Evolutionary conservation across 1,139 yeast genomes (phyloP).

Genomic region (Kodamaea alishanica): DNA sequence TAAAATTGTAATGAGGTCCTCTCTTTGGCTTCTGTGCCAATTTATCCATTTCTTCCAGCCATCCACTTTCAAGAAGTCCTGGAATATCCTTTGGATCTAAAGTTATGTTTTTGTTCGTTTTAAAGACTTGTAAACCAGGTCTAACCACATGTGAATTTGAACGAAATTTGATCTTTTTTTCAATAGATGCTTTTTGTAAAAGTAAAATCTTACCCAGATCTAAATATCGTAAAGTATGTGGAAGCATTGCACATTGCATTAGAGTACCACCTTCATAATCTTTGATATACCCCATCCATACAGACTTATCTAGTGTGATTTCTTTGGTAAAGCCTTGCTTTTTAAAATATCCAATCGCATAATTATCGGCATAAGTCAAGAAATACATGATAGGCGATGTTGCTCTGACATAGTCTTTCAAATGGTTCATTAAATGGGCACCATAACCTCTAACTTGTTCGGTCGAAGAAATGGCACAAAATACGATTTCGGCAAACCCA

Average conservation of each 20-base stretch:
- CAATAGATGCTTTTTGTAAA: slow-evolving; percentile 87
- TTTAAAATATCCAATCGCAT: slow-evolving; percentile 97
- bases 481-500: slow-evolving; percentile 95
- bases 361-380: slow-evolving; percentile 94
- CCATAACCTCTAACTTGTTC: slow-evolving; percentile 99
- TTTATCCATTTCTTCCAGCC: slow-evolving; percentile 98
- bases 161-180: slow-evolving; percentile 74
- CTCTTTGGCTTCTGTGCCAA: slow-evolving; percentile 92
- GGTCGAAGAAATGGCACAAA: slow-evolving; percentile 94
- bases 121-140: slow-evolving; percentile 76
- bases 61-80: slow-evolving; percentile 87
- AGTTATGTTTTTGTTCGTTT: slow-evolving; percentile 32
- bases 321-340: slow-evolving; percentile 98
- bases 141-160: slow-evolving; percentile 78
- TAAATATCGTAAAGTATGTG: slow-evolving; percentile 71
- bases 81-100: slow-evolving; percentile 75
- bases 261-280: slow-evolving; percentile 98
- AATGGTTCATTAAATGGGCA: slow-evolving; percentile 96
- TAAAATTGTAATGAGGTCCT: slow-evolving; percentile 90
- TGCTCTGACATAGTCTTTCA: slow-evolving; percentile 89
- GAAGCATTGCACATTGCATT: slow-evolving; percentile 96
- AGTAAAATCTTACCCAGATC: slow-evolving; percentile 84
- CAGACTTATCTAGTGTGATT: slow-evolving; percentile 73
- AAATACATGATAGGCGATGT: slow-evolving; percentile 86
- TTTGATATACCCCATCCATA: slow-evolving; percentile 98